Conservation (phyloP, 2,329 filamentous ascomycete genomes). For the Trichoderma atroviride region DNA sequence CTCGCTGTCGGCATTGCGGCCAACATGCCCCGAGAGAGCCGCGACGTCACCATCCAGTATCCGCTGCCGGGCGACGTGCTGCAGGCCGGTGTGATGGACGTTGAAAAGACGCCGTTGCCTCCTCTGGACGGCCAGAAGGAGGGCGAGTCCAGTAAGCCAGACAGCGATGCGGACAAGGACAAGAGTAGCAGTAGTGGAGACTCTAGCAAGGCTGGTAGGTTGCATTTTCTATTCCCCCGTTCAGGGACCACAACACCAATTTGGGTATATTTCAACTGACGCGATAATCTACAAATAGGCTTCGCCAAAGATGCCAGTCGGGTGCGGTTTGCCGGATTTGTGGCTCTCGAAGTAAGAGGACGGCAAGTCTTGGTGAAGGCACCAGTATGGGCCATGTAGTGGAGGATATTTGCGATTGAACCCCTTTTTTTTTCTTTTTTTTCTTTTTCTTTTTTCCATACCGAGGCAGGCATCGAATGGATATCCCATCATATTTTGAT, state of each 20-base stretch:
- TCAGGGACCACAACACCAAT: background rate
- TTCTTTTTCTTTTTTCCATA: background rate
- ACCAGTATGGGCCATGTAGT: conserved; percentile 65
- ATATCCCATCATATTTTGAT: background rate
- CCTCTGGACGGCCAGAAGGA: conserved; percentile 54
- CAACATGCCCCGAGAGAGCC: conserved; percentile 86
- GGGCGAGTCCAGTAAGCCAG: conserved; percentile 45
- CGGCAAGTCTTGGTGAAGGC: conserved; percentile 76
- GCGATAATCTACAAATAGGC: conserved; percentile 39
- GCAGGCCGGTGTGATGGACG: conserved; percentile 77
- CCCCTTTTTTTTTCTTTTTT: background rate
- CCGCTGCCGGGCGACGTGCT: conserved; percentile 76
- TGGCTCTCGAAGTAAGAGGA: conserved; percentile 73
- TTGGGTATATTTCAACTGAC: background rate
- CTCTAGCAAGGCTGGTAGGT: conserved; percentile 55
- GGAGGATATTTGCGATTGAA: background rate
- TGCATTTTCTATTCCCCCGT: background rate
- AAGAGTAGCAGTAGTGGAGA: conserved; percentile 47
- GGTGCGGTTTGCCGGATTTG: conserved; percentile 75
- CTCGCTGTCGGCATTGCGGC: conserved; percentile 82
- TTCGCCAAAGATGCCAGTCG: conserved; percentile 54
- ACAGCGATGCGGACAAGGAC: conserved; percentile 47
- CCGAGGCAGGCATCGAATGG: background rate
- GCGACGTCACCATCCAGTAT: conserved; percentile 87
- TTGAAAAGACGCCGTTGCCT: conserved; percentile 73